phyloP scores from a whole-genome alignment of 148 eudicot genomes.

The Polygonum aviculare region DNA sequence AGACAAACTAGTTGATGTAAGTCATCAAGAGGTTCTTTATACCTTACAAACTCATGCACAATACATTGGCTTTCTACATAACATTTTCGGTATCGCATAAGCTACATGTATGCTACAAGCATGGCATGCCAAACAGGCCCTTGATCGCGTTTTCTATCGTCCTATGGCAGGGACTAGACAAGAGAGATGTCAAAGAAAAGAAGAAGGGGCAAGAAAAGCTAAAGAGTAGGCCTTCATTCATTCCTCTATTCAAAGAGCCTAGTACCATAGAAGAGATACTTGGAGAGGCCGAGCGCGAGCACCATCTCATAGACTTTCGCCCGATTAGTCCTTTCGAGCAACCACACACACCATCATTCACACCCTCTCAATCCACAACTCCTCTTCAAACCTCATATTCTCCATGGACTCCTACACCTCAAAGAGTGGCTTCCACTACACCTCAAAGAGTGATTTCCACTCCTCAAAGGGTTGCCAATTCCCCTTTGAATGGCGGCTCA shows the following conservation, averaged over 20 bases:
- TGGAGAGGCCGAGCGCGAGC: conserved; percentile 68
- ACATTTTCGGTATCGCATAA: no score
- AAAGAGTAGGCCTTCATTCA: conserved; percentile 65
- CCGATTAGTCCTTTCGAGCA: conserved; percentile 41
- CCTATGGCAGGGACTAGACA: conserved; percentile 48
- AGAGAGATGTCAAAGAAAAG: conserved; percentile 61
- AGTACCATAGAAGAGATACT: conserved; percentile 92
- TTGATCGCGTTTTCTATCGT: no score
- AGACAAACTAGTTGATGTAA: conserved; percentile 69
- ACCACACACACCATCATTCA: conserved; percentile 34
- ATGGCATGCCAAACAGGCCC: neutral
- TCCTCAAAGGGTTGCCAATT: conserved; percentile 1
- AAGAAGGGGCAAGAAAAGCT: conserved; percentile 51
- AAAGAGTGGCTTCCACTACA: conserved; percentile 14
- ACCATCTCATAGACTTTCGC: conserved; percentile 30
- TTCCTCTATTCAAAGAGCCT: conserved; percentile 74
- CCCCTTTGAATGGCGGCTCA: conserved; percentile 3
- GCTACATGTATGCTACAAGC: neutral
- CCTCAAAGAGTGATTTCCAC: conserved; percentile 17
- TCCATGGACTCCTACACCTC: conserved; percentile 24
- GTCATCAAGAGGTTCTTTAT: conserved; percentile 8
- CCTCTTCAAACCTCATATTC: conserved; percentile 16
- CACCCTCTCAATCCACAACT: conserved; percentile 29
- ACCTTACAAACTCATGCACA: neutral
- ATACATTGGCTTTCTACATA: no score